Conservation (phyloP, 208 protist species). For the Trichomonas vaginalis region DNA sequence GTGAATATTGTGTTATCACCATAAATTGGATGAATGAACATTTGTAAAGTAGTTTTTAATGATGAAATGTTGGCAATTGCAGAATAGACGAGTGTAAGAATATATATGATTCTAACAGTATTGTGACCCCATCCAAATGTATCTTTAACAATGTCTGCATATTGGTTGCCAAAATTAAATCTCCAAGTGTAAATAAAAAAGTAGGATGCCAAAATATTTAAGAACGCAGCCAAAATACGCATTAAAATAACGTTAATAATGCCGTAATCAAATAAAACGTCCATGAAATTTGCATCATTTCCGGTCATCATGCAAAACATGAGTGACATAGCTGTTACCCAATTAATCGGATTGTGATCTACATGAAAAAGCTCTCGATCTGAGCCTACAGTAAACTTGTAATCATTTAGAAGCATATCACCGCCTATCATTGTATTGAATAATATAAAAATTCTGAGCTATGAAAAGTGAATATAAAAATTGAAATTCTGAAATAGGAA, state of each 20-base stretch:
- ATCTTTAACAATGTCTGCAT: neutral
- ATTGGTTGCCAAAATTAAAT: neutral
- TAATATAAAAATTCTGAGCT: too few species aligned
- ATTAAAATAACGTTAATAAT: neutral
- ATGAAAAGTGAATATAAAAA: too few species aligned
- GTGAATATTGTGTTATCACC: neutral
- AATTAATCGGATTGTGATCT: neutral
- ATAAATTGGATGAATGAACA: neutral
- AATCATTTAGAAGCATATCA: neutral
- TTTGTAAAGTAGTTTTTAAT: neutral
- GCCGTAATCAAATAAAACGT: neutral
- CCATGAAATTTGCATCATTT: neutral
- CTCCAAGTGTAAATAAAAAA: neutral
- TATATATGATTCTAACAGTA: neutral
- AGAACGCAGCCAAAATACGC: neutral
- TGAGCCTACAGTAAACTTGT: neutral
- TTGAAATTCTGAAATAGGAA: too few species aligned
- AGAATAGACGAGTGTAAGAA: neutral
- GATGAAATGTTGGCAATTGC: neutral
- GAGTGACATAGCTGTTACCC: neutral
- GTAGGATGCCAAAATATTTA: neutral
- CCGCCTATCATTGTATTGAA: neutral
- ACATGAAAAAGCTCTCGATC: neutral
- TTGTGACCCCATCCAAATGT: neutral
- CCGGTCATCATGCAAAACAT: neutral